These are phyloP conservation scores for Thinopyrum elongatum DNA, from an alignment of 176 grass and related monocot species.

Conservation along the genomic window DNA sequence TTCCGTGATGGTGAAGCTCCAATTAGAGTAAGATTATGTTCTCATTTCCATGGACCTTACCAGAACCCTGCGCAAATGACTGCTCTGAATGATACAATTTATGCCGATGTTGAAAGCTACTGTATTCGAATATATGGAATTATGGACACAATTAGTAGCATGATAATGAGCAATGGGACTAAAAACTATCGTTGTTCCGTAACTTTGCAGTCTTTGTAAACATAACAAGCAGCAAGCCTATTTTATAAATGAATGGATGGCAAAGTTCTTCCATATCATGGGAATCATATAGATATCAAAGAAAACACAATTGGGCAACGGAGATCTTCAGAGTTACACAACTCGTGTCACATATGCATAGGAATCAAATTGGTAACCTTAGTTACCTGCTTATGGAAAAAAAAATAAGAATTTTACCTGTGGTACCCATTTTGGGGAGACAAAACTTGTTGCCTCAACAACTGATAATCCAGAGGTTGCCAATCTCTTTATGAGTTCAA, in stretches of 20 bases:
- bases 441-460: slow-evolving; percentile 89
- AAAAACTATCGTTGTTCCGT: background rate
- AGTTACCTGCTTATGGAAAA: background rate
- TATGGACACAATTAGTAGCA: background rate
- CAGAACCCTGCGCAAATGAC: background rate
- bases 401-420: slow-evolving; percentile 51
- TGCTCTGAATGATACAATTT: background rate
- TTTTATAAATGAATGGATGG: background rate
- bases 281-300: slow-evolving; percentile 1
- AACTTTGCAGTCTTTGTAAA: background rate
- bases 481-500: slow-evolving; percentile 73
- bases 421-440: slow-evolving; percentile 95
- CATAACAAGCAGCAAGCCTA: background rate
- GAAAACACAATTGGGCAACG: background rate
- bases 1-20: background rate
- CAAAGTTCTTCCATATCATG: background rate
- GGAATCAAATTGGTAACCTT: background rate
- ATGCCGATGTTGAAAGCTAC: background rate
- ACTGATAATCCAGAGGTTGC: slow-evolving; percentile 70
- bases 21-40: background rate
- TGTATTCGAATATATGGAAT: background rate
- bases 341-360: background rate
- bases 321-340: background rate
- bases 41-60: background rate
- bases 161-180: background rate